Evolutionary conservation across 495 filamentous ascomycete genomes (phyloP), one percentile per base, ranked within the genome.

Genomic region (Neurospora sp.): DNA sequence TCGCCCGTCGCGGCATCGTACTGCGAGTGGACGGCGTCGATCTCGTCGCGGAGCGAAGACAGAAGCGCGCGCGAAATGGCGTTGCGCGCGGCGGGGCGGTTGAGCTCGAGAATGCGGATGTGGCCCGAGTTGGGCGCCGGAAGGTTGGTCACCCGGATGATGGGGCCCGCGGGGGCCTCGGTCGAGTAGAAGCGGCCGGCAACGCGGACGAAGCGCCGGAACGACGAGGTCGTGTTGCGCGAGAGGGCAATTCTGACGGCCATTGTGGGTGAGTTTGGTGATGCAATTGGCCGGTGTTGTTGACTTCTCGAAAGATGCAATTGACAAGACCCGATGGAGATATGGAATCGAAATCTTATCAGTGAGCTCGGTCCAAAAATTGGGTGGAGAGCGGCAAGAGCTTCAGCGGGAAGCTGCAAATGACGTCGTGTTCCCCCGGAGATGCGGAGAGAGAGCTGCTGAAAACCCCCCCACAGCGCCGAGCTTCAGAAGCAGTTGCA

Each of bases 31-130:
- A 98, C 87, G 40, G 86, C 85, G 70, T 89, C 83, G 69, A 98
- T 86, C 70, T 96, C 87, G n/a, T 87, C 81, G 34, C 86, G 84
- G 31, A 99, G 87, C 15, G 90, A 87, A 8, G 86, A 80, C 71
- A 99, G 86, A 39, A 99, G 85, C 43, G 89, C 88, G 69, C 85
- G 86, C 0, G 95, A 98, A 82, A 99, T 92, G 69, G 96, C 94
- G 78, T 99, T 99, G 74, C 93, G 91, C 45, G 93, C 92, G 1
- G 86, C 78, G 4, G 94, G 96, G 15, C 93, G 89, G 82, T 97
- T 93, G 75, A 99, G 90, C 70, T 93, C 90, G 71, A 99, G 88
- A 74, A 98, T 87, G 59, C 92, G 90, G 80, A 99, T 95, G 82
- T 90, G 90, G 73, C 96, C 96, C 5, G 88, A 88, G 76, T 92